These are phyloP conservation scores for Yarrowia divulgata DNA, from an alignment of 805 yeast species.

Conservation along the genomic window DNA sequence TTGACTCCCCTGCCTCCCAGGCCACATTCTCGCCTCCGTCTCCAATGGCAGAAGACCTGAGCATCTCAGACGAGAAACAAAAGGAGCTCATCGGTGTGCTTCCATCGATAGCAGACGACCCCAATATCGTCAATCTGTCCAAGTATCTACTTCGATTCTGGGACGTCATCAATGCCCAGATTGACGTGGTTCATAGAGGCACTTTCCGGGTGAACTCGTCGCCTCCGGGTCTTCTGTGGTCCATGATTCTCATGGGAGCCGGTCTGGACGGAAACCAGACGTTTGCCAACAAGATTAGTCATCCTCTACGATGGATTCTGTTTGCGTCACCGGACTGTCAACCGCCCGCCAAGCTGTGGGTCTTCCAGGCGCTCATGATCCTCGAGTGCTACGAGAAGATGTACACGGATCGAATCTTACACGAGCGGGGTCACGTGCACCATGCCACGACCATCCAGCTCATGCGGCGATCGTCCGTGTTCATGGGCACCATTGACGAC, in stretches of 20 bases:
- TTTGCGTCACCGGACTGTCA: constrained; percentile 75
- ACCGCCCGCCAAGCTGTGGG: constrained; percentile 79
- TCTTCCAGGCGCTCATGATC: constrained; percentile 73
- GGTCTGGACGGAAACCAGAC: constrained; percentile 51
- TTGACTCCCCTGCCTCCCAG: constrained; percentile 54
- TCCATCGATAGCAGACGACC: constrained; percentile 46
- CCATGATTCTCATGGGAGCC: constrained; percentile 67
- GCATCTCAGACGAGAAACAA: constrained; percentile 49
- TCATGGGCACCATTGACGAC: constrained; percentile 50
- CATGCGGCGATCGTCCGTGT: constrained; percentile 73
- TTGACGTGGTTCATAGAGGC: constrained; percentile 65
- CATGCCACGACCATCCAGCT: constrained; percentile 87
- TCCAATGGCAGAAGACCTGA: constrained; percentile 50
- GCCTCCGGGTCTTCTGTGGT: constrained; percentile 59
- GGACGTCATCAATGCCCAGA: constrained; percentile 66
- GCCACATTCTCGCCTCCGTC: constrained; percentile 53
- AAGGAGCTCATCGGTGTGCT: constrained; percentile 44
- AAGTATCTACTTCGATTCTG: constrained; percentile 56
- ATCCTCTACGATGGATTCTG: constrained; percentile 70
- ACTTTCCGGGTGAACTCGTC: constrained; percentile 60
- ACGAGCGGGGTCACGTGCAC: constrained; percentile 83
- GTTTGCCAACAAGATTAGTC: constrained; percentile 58
- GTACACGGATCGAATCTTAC: constrained; percentile 69
- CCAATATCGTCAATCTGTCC: constrained; percentile 40
- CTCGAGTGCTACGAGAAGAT: constrained; percentile 84